These are phyloP conservation scores for Neltuma alba DNA, from an alignment of 306 rosid genomes.

Conservation along the genomic window DNA sequence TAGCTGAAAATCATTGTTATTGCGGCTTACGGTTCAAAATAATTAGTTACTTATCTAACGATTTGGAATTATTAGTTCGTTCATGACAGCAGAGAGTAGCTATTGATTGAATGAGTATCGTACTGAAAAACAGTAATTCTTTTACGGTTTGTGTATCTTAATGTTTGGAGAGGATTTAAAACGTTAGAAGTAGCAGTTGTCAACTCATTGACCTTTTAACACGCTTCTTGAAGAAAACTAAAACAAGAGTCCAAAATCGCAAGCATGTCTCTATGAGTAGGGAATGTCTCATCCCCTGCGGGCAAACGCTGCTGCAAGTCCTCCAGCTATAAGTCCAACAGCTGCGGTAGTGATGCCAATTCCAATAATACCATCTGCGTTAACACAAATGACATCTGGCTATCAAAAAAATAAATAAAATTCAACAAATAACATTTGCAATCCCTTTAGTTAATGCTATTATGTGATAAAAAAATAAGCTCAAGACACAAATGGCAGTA, in stretches of 20 bases:
- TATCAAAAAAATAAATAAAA: background rate
- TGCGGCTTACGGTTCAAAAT: background rate
- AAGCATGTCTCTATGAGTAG: conserved; percentile 6
- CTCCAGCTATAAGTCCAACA: conserved; percentile 80
- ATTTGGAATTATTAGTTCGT: background rate
- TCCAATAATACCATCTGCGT: conserved; percentile 90
- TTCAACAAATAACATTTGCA: conserved; percentile 15
- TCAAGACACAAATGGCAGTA: conserved; percentile 7
- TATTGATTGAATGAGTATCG: background rate
- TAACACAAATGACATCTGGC: conserved; percentile 13
- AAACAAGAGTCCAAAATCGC: conserved; percentile 25
- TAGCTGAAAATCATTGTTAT: background rate
- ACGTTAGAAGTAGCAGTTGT: conserved; percentile 7
- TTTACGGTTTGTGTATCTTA: background rate
- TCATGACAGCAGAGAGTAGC: background rate
- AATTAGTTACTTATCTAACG: background rate
- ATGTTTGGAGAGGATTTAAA: background rate
- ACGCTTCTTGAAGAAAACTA: conserved; percentile 17
- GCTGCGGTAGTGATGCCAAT: conserved; percentile 92
- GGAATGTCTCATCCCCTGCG: conserved; percentile 59
- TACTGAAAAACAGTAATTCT: background rate
- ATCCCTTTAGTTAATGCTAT: conserved; percentile 15
- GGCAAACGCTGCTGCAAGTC: conserved; percentile 86
- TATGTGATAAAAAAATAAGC: background rate
- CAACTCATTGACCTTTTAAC: conserved; percentile 23